These are phyloP conservation scores for Botryotinia convoluta DNA, from an alignment of 2,329 filamentous ascomycete species.

Conservation along the genomic window DNA sequence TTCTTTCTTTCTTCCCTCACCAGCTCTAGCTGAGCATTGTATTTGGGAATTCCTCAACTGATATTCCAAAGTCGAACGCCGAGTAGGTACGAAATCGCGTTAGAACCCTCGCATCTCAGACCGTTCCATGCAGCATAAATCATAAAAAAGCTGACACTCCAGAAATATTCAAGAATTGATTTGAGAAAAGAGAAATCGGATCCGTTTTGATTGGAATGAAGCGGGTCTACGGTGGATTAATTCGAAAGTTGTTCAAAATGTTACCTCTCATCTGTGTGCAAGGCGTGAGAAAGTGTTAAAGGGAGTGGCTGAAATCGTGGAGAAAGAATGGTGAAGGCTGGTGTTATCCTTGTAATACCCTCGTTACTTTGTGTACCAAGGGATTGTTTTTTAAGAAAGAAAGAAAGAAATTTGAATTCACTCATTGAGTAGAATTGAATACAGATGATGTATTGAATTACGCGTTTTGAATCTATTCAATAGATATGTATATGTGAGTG, in stretches of 20 bases:
- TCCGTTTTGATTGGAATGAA: slow-evolving; percentile 10
- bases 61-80: slow-evolving; percentile 11
- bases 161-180: slow-evolving; percentile 5
- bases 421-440: neutral
- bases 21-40: slow-evolving; percentile 33
- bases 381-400: neutral
- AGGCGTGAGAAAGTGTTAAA: neutral
- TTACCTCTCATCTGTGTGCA: neutral
- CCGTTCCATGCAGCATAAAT: slow-evolving; percentile 11
- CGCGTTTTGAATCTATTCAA: neutral
- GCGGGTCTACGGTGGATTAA: slow-evolving; percentile 15
- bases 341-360: slow-evolving; percentile 9
- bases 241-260: slow-evolving; percentile 8
- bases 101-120: slow-evolving; percentile 7
- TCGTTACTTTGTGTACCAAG: neutral
- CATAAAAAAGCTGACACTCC: neutral
- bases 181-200: neutral
- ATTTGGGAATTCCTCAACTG: neutral
- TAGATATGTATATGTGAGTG: neutral
- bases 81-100: slow-evolving; percentile 10
- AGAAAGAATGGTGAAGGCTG: slow-evolving; percentile 20
- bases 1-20: slow-evolving; percentile 25
- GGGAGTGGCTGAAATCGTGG: slow-evolving; percentile 19
- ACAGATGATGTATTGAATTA: neutral
- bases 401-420: neutral